These are phyloP conservation scores for Rhododendron williamsianum DNA, from an alignment of 148 eudicot genomes.

Conservation along the genomic window DNA sequence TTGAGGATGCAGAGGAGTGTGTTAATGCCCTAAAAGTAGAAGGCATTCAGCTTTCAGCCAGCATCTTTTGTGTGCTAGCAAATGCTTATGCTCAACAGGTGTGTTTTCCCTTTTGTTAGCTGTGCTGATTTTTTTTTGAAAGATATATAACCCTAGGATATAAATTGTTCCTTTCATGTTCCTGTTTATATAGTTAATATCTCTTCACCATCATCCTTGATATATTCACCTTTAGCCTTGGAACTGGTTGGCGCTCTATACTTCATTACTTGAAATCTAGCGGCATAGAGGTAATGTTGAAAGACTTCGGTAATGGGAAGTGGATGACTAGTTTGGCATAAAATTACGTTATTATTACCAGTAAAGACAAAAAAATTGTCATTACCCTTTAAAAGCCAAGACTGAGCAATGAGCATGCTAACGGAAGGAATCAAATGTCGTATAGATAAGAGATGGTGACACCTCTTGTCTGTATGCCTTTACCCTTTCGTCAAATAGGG, in stretches of 20 bases:
- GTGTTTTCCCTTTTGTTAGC: constrained; percentile 8
- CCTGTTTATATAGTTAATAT: not conserved
- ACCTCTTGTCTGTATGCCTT: not conserved
- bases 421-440: not conserved
- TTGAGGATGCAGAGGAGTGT: constrained; percentile 59
- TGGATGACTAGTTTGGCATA: not conserved
- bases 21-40: constrained; percentile 55
- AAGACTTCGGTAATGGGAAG: not conserved
- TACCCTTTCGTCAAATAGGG: too few relatives aligned
- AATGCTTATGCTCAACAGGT: constrained; percentile 79
- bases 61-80: constrained; percentile 73
- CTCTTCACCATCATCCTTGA: not conserved
- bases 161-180: not conserved
- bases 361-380: not conserved
- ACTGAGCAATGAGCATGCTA: not conserved
- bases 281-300: not conserved
- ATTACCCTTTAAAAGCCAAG: not conserved
- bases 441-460: not conserved
- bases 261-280: not conserved
- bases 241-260: not conserved
- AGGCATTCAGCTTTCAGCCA: constrained; percentile 28
- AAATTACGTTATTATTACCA: not conserved
- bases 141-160: not conserved
- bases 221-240: not conserved
- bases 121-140: not conserved